These are phyloP conservation scores for Cinchona pubescens DNA, from an alignment of 257 asterid genomes.

Conservation along the genomic window DNA sequence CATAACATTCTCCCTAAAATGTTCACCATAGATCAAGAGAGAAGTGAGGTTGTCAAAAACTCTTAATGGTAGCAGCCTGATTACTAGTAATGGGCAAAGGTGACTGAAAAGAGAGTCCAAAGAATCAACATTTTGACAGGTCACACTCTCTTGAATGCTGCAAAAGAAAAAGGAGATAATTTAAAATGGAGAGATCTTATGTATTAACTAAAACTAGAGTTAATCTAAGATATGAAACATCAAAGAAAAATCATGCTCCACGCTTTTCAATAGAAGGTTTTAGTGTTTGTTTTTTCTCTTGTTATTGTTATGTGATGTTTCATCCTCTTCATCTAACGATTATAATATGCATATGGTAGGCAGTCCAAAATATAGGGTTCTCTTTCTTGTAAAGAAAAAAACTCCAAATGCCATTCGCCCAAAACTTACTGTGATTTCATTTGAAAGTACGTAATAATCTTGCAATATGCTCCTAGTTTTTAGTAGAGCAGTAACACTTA, in stretches of 20 bases:
- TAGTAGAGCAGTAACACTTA: too few species aligned
- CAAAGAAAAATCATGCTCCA: neutral
- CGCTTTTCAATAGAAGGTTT: neutral
- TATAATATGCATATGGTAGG: neutral
- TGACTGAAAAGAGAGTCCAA: conserved; percentile 53
- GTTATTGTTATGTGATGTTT: conserved; percentile 5
- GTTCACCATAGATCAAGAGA: conserved; percentile 59
- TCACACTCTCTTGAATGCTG: conserved; percentile 36
- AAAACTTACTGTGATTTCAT: neutral
- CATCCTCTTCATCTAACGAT: neutral
- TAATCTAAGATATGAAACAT: neutral
- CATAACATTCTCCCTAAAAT: conserved; percentile 25
- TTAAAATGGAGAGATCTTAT: neutral
- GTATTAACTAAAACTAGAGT: conserved; percentile 8
- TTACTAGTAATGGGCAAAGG: conserved; percentile 86
- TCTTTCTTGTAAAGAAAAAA: neutral
- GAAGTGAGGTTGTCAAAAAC: conserved; percentile 70
- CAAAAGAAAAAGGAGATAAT: conserved; percentile 9
- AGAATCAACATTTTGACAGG: conserved; percentile 33
- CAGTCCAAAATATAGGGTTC: neutral
- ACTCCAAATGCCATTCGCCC: neutral
- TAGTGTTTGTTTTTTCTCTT: conserved; percentile 10
- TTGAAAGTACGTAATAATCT: neutral
- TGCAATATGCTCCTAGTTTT: too few species aligned
- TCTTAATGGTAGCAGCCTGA: conserved; percentile 79